Conservation (phyloP, 306 rosid genomes). For the Pyrus betulifolia region DNA sequence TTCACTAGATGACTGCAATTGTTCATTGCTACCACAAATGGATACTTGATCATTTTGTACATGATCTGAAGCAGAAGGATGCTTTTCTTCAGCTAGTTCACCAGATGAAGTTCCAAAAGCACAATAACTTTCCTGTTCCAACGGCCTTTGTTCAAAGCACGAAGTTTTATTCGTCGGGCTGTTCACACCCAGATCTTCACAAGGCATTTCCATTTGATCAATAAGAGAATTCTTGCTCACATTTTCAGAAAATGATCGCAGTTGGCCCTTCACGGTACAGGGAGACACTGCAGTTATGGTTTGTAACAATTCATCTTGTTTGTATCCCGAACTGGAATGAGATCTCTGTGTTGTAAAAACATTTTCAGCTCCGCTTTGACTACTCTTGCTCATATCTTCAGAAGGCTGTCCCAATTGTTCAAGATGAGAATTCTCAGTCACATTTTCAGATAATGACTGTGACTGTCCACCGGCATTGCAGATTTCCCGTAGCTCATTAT, state of each 20-base stretch:
- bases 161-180: slow-evolving; percentile 5
- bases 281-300: slow-evolving; percentile 6
- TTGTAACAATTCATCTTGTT: background rate
- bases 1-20: background rate
- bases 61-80: slow-evolving; percentile 2
- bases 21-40: background rate
- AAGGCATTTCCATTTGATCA: slow-evolving; percentile 1
- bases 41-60: background rate
- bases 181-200: background rate
- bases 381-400: slow-evolving; percentile 12
- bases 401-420: slow-evolving; percentile 20
- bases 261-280: slow-evolving; percentile 7
- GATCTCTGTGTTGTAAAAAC: background rate
- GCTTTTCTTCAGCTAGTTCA: background rate
- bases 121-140: slow-evolving; percentile 8
- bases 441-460: slow-evolving; percentile 22
- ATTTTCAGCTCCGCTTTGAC: slow-evolving; percentile 17
- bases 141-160: background rate
- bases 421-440: slow-evolving; percentile 26
- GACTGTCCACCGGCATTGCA: slow-evolving; percentile 20
- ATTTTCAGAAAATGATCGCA: slow-evolving; percentile 17
- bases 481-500: slow-evolving; percentile 26
- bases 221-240: slow-evolving; percentile 9
- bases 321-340: background rate
- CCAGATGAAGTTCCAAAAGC: background rate